phyloP scores from a whole-genome alignment of 306 rosid species.

The Cucurbita ficifolia region DNA sequence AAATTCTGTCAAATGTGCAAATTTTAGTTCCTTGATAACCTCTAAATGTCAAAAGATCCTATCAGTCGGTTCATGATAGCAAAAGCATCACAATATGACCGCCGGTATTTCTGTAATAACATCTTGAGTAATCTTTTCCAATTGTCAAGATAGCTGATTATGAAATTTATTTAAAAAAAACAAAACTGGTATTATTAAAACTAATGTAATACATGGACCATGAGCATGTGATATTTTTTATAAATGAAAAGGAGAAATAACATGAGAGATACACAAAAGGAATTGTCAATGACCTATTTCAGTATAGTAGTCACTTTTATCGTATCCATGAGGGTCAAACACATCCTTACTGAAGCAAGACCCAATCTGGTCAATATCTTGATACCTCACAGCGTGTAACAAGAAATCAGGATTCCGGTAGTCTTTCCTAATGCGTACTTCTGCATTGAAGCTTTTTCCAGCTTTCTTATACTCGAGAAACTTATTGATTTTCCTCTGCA shows the following conservation, averaged over 20 bases:
- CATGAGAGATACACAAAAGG: constrained; percentile 11
- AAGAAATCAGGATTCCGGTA: constrained; percentile 90
- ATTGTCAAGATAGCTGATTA: background rate
- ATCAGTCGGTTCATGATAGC: background rate
- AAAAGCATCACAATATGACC: background rate
- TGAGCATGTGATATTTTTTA: background rate
- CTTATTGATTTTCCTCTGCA: constrained; percentile 77
- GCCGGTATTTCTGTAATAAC: background rate
- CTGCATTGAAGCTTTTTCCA: constrained; percentile 91
- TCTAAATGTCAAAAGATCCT: background rate
- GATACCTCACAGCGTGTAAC: constrained; percentile 87
- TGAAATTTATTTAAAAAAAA: background rate
- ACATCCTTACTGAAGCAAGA: constrained; percentile 96
- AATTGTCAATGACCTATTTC: constrained; percentile 54
- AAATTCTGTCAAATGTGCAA: background rate
- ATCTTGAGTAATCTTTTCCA: background rate
- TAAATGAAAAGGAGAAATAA: background rate
- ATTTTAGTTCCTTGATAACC: background rate
- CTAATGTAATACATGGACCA: background rate
- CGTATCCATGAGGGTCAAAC: constrained; percentile 93
- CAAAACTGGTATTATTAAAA: background rate
- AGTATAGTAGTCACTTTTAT: constrained; percentile 64
- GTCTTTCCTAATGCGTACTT: constrained; percentile 86
- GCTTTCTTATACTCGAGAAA: constrained; percentile 74
- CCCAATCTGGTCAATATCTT: constrained; percentile 87